Conservation (phyloP, 1,139 yeast species). For the Suhomyces panamericanus region DNA sequence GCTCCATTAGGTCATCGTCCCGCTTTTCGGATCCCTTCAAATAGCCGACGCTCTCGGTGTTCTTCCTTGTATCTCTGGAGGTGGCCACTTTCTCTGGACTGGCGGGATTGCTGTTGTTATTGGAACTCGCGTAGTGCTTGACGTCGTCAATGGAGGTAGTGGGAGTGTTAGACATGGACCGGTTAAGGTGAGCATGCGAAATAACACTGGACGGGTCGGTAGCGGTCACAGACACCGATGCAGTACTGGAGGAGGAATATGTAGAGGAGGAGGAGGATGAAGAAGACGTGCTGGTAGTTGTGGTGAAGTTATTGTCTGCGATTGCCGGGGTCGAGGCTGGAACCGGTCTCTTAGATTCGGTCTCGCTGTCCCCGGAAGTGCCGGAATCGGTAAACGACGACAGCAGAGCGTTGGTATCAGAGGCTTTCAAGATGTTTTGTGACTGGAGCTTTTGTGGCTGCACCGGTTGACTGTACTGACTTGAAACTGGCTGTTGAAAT, state of each 20-base stretch:
- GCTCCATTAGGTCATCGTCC: neutral
- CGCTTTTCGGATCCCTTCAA: neutral
- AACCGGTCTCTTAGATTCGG: conserved; percentile 3
- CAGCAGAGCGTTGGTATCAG: conserved; percentile 25
- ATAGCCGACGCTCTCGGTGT: neutral
- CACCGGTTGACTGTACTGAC: conserved; percentile 5
- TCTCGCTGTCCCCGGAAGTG: conserved; percentile 3
- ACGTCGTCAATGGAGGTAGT: conserved; percentile 31
- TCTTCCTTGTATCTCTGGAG: neutral
- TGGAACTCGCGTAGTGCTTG: neutral
- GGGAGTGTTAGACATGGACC: conserved; percentile 38
- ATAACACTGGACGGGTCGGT: conserved; percentile 20
- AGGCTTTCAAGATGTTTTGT: conserved; percentile 12
- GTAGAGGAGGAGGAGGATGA: conserved; percentile 13
- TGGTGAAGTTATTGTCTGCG: conserved; percentile 1
- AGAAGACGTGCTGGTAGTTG: conserved; percentile 4
- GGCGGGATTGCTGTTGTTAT: neutral
- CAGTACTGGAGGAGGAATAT: conserved; percentile 9
- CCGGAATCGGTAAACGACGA: conserved; percentile 12
- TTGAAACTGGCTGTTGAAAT: conserved; percentile 3
- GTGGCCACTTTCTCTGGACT: conserved; percentile 4
- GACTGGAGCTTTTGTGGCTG: conserved; percentile 12
- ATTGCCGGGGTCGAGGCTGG: neutral
- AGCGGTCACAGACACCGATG: conserved; percentile 12
- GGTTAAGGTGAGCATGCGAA: conserved; percentile 29